Percentiles rank a stretch among this genome's conserved stretches.
Evolutionary conservation across 2,329 filamentous ascomycete species (phyloP).

Genomic region (Iodosphaeria phyllophila): DNA sequence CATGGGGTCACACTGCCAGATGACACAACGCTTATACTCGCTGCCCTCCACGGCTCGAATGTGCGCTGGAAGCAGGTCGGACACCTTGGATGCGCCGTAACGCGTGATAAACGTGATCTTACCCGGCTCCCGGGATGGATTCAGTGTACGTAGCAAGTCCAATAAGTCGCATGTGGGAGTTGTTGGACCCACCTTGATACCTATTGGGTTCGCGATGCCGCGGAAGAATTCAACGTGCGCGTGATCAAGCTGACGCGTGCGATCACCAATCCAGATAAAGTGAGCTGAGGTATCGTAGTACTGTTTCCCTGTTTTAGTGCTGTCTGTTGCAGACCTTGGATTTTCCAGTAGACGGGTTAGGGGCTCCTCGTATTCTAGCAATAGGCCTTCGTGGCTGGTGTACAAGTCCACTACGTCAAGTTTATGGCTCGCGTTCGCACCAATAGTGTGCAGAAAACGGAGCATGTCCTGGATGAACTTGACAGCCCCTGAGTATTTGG

Average conservation of each 20-base stretch:
- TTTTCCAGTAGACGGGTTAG: constrained; percentile 61
- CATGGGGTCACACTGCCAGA: constrained; percentile 99
- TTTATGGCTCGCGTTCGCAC: constrained; percentile 67
- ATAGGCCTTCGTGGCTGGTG: constrained; percentile 85
- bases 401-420: constrained; percentile 87
- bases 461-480: constrained; percentile 75
- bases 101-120: constrained; percentile 95
- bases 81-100: constrained; percentile 68
- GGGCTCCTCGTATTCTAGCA: constrained; percentile 85
- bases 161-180: constrained; percentile 64
- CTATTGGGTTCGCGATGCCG: constrained; percentile 87
- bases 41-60: constrained; percentile 77
- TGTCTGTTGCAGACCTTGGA: constrained; percentile 13
- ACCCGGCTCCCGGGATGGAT: constrained; percentile 64
- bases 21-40: constrained; percentile 46
- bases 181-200: constrained; percentile 84
- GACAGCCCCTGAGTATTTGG: constrained; percentile 74
- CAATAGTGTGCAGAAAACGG: constrained; percentile 86
- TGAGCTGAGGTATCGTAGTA: constrained; percentile 93
- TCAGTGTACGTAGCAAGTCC: constrained; percentile 64
- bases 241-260: constrained; percentile 81
- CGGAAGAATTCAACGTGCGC: constrained; percentile 97
- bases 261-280: constrained; percentile 96
- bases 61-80: constrained; percentile 58
- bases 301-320: constrained; percentile 21